phyloP scores from a whole-genome alignment of 2,329 filamentous ascomycete species.

The Hymenoscyphus albidus region DNA sequence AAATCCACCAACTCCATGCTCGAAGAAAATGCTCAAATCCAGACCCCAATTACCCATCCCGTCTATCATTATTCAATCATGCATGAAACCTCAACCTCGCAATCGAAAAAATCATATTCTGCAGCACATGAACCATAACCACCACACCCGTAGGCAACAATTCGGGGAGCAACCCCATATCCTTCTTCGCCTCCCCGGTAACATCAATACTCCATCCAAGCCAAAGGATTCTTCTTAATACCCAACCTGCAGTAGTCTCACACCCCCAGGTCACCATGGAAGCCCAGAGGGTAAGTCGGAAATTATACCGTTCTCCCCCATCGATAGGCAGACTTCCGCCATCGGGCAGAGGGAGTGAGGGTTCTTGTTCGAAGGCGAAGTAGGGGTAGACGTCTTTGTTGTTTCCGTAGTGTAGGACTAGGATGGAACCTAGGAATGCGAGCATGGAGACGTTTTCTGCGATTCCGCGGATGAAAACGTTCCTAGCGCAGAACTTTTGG shows the following conservation, averaged over 20 bases:
- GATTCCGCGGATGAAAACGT: slow-evolving; percentile 64
- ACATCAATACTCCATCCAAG: slow-evolving; percentile 59
- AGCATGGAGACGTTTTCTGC: slow-evolving; percentile 67
- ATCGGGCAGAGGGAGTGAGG: slow-evolving; percentile 2
- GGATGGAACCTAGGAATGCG: slow-evolving; percentile 61
- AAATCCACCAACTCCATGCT: neutral
- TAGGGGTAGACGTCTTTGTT: slow-evolving; percentile 69
- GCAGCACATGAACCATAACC: slow-evolving; percentile 64
- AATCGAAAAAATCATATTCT: slow-evolving; percentile 71
- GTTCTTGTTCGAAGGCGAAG: slow-evolving; percentile 56
- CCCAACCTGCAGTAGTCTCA: slow-evolving; percentile 58
- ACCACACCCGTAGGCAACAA: slow-evolving; percentile 62
- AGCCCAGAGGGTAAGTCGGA: slow-evolving; percentile 59
- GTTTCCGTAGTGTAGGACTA: slow-evolving; percentile 62
- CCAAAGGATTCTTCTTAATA: slow-evolving; percentile 55
- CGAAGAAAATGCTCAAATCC: neutral
- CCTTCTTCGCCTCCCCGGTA: slow-evolving; percentile 59
- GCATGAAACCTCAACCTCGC: slow-evolving; percentile 56
- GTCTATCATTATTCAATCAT: neutral
- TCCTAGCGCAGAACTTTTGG: slow-evolving; percentile 62
- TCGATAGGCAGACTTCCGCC: slow-evolving; percentile 11
- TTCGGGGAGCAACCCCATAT: slow-evolving; percentile 64
- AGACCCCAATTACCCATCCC: neutral
- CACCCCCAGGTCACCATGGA: slow-evolving; percentile 64
- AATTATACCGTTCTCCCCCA: slow-evolving; percentile 50